phyloP scores from a whole-genome alignment of 2,329 filamentous ascomycete genomes.

The Neophaeococcomyces mojaviensis region DNA sequence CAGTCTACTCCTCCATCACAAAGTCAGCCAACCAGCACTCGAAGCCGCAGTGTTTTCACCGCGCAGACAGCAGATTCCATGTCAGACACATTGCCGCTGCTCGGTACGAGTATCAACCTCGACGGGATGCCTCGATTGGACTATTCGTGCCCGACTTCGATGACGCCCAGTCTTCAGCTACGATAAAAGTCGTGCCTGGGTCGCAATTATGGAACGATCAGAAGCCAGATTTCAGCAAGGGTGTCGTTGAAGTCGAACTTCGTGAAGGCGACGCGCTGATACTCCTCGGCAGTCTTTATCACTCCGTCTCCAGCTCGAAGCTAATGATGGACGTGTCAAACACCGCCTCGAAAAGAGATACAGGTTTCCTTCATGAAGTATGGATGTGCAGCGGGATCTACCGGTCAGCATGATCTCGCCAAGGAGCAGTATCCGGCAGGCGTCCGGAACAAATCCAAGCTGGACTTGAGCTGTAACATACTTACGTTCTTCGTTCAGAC shows the following conservation, averaged over 20 bases:
- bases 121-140: slow-evolving; percentile 30
- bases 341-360: neutral
- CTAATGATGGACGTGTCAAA: slow-evolving; percentile 23
- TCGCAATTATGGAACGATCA: slow-evolving; percentile 35
- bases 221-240: slow-evolving; percentile 25
- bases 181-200: slow-evolving; percentile 32
- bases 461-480: too few relatives aligned
- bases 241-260: slow-evolving; percentile 28
- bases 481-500: too few relatives aligned
- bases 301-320: slow-evolving; percentile 31
- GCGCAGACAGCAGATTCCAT: slow-evolving; percentile 36
- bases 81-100: slow-evolving; percentile 25
- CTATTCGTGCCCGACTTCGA: slow-evolving; percentile 33
- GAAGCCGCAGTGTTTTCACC: slow-evolving; percentile 23
- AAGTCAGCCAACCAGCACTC: slow-evolving; percentile 29
- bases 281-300: slow-evolving; percentile 34
- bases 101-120: slow-evolving; percentile 21
- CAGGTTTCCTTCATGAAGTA: neutral
- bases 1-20: slow-evolving; percentile 33
- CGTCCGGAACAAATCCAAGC: too few relatives aligned
- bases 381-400: slow-evolving; percentile 5
- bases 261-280: slow-evolving; percentile 32
- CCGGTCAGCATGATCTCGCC: too few relatives aligned
- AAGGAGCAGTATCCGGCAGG: too few relatives aligned
- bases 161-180: slow-evolving; percentile 30